Evolutionary conservation across 164 flowering plant genomes (phyloP).

Genomic region (Annona squamosa): DNA sequence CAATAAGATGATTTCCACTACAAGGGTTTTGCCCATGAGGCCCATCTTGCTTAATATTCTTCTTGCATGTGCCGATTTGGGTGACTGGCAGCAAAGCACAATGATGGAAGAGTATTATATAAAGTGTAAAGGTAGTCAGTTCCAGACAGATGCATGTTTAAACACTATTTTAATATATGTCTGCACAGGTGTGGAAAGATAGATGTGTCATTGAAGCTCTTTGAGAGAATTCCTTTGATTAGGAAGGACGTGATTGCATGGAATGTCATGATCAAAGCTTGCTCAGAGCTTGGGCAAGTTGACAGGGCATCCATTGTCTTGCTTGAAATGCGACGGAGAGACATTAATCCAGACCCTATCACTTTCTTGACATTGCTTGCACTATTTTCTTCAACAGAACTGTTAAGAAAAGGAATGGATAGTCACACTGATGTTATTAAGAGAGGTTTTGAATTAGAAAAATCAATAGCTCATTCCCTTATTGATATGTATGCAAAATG

Average conservation of each 20-base stretch:
- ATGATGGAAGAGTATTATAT: constrained; percentile 1
- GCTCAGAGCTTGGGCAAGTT: constrained; percentile 5
- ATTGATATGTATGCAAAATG: constrained; percentile 29
- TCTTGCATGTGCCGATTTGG: constrained; percentile 16
- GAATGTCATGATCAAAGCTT: constrained; percentile 16
- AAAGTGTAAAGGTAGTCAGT: background rate
- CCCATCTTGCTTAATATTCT: constrained; percentile 13
- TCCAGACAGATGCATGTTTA: constrained; percentile 8
- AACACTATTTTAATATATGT: constrained; percentile 11
- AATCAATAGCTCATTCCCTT: constrained; percentile 10
- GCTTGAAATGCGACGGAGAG: constrained; percentile 8
- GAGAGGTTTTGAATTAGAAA: constrained; percentile 5
- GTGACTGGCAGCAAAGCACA: constrained; percentile 7
- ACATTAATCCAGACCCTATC: constrained; percentile 6
- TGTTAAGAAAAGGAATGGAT: constrained; percentile 11
- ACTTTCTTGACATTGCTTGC: constrained; percentile 14
- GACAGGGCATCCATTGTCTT: background rate
- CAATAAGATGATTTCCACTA: constrained; percentile 2
- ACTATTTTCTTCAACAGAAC: constrained; percentile 12
- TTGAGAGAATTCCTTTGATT: background rate
- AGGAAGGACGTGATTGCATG: constrained; percentile 13
- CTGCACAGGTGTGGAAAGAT: constrained; percentile 10
- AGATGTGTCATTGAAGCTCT: constrained; percentile 5
- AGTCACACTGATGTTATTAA: constrained; percentile 7
- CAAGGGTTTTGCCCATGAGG: constrained; percentile 6